Evolutionary conservation across 371 early-diverging fungal genomes (phyloP).

Genomic region (Rhizopus stolonifer): DNA sequence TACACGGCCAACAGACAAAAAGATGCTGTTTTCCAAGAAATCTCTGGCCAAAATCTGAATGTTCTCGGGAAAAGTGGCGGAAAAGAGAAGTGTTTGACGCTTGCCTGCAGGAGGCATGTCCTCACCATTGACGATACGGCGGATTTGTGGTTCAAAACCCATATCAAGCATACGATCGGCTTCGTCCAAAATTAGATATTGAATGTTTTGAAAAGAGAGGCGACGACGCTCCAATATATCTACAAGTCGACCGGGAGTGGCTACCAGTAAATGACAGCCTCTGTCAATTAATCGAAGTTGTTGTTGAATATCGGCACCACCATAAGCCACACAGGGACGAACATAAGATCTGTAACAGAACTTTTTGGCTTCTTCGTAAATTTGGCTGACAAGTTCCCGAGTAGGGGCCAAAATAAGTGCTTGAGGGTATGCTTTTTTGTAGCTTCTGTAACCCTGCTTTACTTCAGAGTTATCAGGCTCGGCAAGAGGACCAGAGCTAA

Average conservation of each 20-base stretch:
- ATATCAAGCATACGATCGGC: constrained; percentile 99
- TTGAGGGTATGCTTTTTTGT: constrained; percentile 39
- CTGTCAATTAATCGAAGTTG: constrained; percentile 88
- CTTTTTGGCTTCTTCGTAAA: constrained; percentile 62
- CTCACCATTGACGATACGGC: constrained; percentile 93
- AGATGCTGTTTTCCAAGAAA: constrained; percentile 92
- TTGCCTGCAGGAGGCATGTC: constrained; percentile 87
- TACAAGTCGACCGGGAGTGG: constrained; percentile 97
- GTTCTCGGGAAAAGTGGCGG: constrained; percentile 96
- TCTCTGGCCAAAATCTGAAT: constrained; percentile 94
- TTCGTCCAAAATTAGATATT: constrained; percentile 97
- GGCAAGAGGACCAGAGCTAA: constrained; percentile 69
- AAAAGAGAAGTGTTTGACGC: constrained; percentile 96
- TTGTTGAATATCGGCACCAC: constrained; percentile 92
- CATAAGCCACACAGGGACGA: constrained; percentile 93
- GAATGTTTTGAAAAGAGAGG: constrained; percentile 75
- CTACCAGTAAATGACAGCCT: constrained; percentile 96
- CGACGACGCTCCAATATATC: constrained; percentile 93
- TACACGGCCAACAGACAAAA: constrained; percentile 93
- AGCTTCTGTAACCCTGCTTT: constrained; percentile 44
- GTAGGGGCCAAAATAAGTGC: constrained; percentile 50
- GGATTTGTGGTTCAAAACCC: constrained; percentile 99
- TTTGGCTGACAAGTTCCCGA: constrained; percentile 44
- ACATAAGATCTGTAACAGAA: constrained; percentile 93
- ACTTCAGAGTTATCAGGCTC: constrained; percentile 27